phyloP scores from a whole-genome alignment of 2,329 filamentous ascomycete species.

The Botrytis galanthina region DNA sequence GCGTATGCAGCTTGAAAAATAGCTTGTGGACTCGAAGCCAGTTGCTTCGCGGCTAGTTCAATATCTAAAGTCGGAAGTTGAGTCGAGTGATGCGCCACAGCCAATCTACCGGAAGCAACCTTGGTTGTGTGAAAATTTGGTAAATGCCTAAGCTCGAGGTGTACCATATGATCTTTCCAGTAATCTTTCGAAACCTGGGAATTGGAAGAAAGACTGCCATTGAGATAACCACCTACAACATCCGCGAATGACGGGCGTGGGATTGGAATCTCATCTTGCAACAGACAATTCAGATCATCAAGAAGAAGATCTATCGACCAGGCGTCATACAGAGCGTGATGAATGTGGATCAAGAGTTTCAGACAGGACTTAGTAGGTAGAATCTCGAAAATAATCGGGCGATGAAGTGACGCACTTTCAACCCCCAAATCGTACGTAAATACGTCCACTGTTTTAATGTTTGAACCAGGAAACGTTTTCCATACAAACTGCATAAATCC shows the following conservation, averaged over 20 bases:
- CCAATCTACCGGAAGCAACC: constrained; percentile 34
- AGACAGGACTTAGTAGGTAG: constrained; percentile 28
- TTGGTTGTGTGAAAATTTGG: constrained; percentile 55
- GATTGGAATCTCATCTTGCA: constrained; percentile 22
- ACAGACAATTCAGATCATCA: constrained; percentile 58
- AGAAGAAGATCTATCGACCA: constrained; percentile 81
- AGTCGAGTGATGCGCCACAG: constrained; percentile 32
- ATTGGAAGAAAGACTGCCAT: constrained; percentile 30
- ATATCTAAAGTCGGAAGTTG: constrained; percentile 37
- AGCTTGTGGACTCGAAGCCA: constrained; percentile 57
- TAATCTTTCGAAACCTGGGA: constrained; percentile 54
- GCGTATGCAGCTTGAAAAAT: constrained; percentile 72
- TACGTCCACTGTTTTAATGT: constrained; percentile 40
- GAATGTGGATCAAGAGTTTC: constrained; percentile 51
- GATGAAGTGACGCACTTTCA: constrained; percentile 40
- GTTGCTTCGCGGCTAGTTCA: constrained; percentile 29
- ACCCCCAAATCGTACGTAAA: constrained; percentile 44
- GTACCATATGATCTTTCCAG: constrained; percentile 66
- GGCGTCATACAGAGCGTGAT: constrained; percentile 89
- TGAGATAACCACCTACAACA: constrained; percentile 52
- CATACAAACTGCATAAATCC: constrained; percentile 65
- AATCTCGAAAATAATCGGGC: constrained; percentile 64
- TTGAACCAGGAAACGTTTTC: constrained; percentile 46
- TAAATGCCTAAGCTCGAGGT: constrained; percentile 52
- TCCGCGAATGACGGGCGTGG: constrained; percentile 58